These are phyloP conservation scores for Calocera viscosa DNA, from an alignment of 768 basidiomycete genomes.

Conservation along the genomic window DNA sequence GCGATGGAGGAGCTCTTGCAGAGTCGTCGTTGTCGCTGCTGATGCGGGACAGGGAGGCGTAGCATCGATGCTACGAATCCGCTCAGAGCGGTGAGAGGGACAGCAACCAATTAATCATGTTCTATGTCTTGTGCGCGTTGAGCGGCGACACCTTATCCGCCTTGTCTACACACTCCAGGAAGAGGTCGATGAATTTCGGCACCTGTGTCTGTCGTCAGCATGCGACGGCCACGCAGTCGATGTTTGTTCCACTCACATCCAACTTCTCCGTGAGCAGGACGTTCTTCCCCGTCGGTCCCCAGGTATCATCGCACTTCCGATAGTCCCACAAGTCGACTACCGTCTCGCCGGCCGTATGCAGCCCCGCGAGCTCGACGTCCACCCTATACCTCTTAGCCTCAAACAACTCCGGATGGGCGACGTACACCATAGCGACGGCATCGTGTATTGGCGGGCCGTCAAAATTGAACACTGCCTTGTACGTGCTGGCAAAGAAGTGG, in stretches of 20 bases:
- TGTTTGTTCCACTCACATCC: slow-evolving; percentile 39
- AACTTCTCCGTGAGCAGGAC: slow-evolving; percentile 56
- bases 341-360: slow-evolving; percentile 60
- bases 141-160: slow-evolving; percentile 53
- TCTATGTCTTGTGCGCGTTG: slow-evolving; percentile 26
- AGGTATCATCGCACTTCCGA: slow-evolving; percentile 41
- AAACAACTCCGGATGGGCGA: slow-evolving; percentile 59
- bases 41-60: too few relatives aligned
- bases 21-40: too few relatives aligned
- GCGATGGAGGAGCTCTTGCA: too few relatives aligned
- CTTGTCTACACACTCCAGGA: slow-evolving; percentile 45
- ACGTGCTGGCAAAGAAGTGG: slow-evolving; percentile 57
- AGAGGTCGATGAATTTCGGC: slow-evolving; percentile 48
- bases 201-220: slow-evolving; percentile 35
- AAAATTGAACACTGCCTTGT: slow-evolving; percentile 68
- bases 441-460: slow-evolving; percentile 83
- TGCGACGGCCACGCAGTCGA: background rate
- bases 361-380: slow-evolving; percentile 64
- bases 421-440: slow-evolving; percentile 65
- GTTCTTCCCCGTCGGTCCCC: slow-evolving; percentile 65
- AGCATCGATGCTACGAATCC: too few relatives aligned
- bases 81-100: too few relatives aligned
- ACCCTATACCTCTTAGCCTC: slow-evolving; percentile 52
- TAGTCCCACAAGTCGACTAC: slow-evolving; percentile 68
- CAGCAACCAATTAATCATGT: too few relatives aligned